phyloP scores from a whole-genome alignment of 2,329 filamentous ascomycete species.

The Fulvia fulva region DNA sequence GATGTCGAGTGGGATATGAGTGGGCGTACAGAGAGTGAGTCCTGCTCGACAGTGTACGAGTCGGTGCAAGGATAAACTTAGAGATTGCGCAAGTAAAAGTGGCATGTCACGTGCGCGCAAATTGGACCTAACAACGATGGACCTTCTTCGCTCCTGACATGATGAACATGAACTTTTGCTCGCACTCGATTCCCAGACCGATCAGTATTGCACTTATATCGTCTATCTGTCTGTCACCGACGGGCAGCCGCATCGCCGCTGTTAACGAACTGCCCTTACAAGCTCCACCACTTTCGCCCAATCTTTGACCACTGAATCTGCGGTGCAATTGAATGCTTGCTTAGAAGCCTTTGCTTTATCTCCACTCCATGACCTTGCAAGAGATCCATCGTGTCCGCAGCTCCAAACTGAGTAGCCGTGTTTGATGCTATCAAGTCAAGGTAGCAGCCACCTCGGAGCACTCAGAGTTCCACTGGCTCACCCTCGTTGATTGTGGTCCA shows the following conservation, averaged over 20 bases:
- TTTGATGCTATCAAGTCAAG: too few species aligned
- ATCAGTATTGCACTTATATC: too few species aligned
- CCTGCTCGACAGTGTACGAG: background rate
- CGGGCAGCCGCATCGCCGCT: background rate
- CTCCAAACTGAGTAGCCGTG: too few species aligned
- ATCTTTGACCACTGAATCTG: constrained; percentile 6
- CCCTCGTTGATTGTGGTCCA: too few species aligned
- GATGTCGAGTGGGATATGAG: background rate
- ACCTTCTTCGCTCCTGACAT: too few species aligned
- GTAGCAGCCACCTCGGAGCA: too few species aligned
- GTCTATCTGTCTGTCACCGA: background rate
- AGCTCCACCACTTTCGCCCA: constrained; percentile 8
- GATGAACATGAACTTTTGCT: too few species aligned
- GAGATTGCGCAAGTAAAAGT: background rate
- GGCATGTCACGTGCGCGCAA: background rate
- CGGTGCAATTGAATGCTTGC: constrained; percentile 10
- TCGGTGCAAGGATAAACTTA: background rate
- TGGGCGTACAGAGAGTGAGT: background rate
- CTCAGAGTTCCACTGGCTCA: too few species aligned
- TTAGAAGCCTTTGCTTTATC: too few species aligned
- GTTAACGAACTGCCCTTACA: background rate
- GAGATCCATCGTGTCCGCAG: too few species aligned
- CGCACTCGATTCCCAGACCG: too few species aligned
- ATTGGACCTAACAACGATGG: background rate
- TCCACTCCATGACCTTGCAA: too few species aligned